Evolutionary conservation across 345 rosid genomes (phyloP), one percentile per base, ranked within the genome.

Genomic region (Boechera divaricarpa): DNA sequence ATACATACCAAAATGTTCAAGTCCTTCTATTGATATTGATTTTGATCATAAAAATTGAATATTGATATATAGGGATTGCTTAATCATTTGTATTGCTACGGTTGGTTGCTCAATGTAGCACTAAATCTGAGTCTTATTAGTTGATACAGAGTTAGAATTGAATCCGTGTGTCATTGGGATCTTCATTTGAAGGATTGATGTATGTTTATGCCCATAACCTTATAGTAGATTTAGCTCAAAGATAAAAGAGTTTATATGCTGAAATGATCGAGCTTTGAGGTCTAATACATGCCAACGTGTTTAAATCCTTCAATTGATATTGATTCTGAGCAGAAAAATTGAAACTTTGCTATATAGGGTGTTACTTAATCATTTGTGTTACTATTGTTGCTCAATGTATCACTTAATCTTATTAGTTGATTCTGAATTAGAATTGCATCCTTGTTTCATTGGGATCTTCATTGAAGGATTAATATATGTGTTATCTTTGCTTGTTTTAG

Each of bases 31-130:
- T 55, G 4, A 29, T 55, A 29, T 31, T 4, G 62, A 15, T 15
- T 57, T 6, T 32, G 13, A n/a, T 5, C 0, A 33, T 33, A n/a
- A 33, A 33, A 33, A n/a, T 60, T 16, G 65, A 36, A 1, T 1
- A 36, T 53, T 60, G 9, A 8, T 36, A 5, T 59, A 10, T 10
- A 16, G 5, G 9, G 0, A 4, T 36, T 60, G n/a, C 31, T 3
- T 60, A 60, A 29, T 45, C 39, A 45, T 64, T 63, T 63, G 53
- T 44, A 26, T n/a, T 42, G 21, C 5, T 18, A 39, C 33, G 42
- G 42, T 33, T 21, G 21, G 21, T 33, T 61, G 47, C 16, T 61
- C 18, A 16, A 32, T 15, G 57, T 31, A 48, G 57, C 54, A 56
- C 28, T 24, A 3, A 51, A 44, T 38, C 41, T 38, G 10, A 38